Base-by-base conservation (phyloP, 225 moss, liverwort and hornwort species). In the Ulota crispa region DNA sequence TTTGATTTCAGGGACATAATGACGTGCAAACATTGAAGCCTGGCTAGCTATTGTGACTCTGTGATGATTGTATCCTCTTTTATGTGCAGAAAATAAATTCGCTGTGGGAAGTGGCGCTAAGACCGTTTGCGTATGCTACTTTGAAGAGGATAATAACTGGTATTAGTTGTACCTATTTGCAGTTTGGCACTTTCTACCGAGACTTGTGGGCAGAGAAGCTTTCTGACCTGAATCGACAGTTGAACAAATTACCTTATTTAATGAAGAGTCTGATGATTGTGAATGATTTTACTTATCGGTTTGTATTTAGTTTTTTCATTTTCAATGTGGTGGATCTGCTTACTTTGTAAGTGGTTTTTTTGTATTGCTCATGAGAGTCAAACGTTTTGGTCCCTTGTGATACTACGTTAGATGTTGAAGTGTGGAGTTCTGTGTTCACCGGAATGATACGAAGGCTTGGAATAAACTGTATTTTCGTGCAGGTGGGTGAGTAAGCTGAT, bases 401-500 rank as follows among this genome's bases (percentile, higher is more conserved):
- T 47, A 15, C 41, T 39, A 21, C 47, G 34, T 83, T 10, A 20
- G 26, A 32, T 36, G 37, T 67, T 19, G 57, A 28, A 26, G 12
- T 36, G 34, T 13, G 34, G 42, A 74, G 68, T 34, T 47, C 8
- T 13, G 32, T 65, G 66, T 78, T 36, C 64, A 55, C 28, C 72
- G 59, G 20, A 83, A 52, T 72, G 61, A 21, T 64, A 8, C 27
- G 50, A 64, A 26, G 36, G 28, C 8, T 55, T 45, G 36, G 21
- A 83, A 43, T 74, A 45, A 3, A 36, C 75, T 75, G 30, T 79
- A 11, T 55, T 87, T 45, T 20, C 36, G 20, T 82, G 84, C 85
- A 95, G 97, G 98, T 99, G 99, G 99, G 99, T 99, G 41, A 99
- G 99, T 84, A 99, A 99, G 85, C 85, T 96, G 53, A 99, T 99